Evolutionary conservation across 345 rosid genomes (phyloP).

Genomic region (Melaleuca alternifolia): DNA sequence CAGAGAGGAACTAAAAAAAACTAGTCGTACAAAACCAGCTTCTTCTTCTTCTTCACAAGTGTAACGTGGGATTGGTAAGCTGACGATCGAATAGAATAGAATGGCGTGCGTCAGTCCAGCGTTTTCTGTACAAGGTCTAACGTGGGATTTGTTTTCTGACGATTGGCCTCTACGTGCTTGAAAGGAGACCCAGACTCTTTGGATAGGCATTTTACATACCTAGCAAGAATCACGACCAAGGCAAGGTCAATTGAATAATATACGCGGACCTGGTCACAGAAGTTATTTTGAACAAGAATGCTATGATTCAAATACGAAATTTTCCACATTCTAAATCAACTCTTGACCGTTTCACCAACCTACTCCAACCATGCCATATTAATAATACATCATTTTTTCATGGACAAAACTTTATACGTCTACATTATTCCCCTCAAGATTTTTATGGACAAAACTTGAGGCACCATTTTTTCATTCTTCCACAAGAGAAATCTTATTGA

Average conservation of each 20-base stretch:
- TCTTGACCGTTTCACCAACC: neutral
- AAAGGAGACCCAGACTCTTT: neutral
- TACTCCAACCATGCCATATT: neutral
- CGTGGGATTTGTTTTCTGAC: neutral
- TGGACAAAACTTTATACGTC: neutral
- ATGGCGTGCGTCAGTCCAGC: neutral
- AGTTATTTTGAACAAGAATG: neutral
- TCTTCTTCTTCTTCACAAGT: no score
- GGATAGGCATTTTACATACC: neutral
- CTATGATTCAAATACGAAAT: neutral
- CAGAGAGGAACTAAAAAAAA: neutral
- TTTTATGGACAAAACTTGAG: neutral
- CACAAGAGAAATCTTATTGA: no score
- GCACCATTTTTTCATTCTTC: no score
- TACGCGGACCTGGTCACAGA: neutral
- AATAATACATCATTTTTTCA: neutral
- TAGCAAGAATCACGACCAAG: neutral
- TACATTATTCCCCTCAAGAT: neutral
- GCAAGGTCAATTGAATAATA: neutral
- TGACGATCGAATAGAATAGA: neutral
- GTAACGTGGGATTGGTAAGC: neutral
- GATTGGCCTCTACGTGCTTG: neutral
- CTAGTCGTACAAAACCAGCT: no score
- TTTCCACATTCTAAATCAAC: neutral
- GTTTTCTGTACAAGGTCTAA: neutral